Base-by-base conservation (phyloP, 1,284 basidiomycete species). In the Tetrapyrgos nigripes region DNA sequence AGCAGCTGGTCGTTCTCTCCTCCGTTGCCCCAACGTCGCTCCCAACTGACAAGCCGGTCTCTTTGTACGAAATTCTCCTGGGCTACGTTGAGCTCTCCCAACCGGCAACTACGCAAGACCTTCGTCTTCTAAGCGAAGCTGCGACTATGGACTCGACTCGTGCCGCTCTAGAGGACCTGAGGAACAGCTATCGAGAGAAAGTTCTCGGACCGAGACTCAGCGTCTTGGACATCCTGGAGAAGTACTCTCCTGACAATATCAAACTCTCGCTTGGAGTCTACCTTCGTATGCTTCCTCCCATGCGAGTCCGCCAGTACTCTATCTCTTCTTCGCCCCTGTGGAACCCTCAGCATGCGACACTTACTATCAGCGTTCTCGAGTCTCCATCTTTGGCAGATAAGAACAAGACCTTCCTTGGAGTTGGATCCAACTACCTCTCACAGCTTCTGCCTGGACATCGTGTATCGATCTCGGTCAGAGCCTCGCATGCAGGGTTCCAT, bases 271-370 rank as follows among this genome's bases (percentile, higher is more conserved):
- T 83, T 50, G 68, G 68, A 9, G 66, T 68, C 4, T 83, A 78
- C 70, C 67, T 84, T 35, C 68, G 70, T 28, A 73, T 80, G 67
- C 73, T 83, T 19, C 81, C 80, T 4, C 68, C 79, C 1, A 83
- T 83, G 78, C 80, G 80, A 35, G 73, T 82, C 51, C 70, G 82
- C 26, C 79, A 83, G 67, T 84, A 84, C 68, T 83, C 80, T 1
- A 83, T 83, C 64, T 83, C 83, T 2, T 83, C 81, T 1, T 82
- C 82, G 0, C 82, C 82, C 2, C 72, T 84, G 17, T 77, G 75
- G 72, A 74, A 81, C 62, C 72, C 82, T 3, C 62, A 70, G 23
- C 74, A 74, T 52, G 80, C 78, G 14, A 76, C 79, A 3, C 74
- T 85, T 17, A 83, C 81, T 9, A 68, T 83, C 61, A 79, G 77